Evolutionary conservation across 495 filamentous ascomycete species (phyloP), one percentile per base, ranked within the genome.

Genomic region (Aspergillus indologenus): DNA sequence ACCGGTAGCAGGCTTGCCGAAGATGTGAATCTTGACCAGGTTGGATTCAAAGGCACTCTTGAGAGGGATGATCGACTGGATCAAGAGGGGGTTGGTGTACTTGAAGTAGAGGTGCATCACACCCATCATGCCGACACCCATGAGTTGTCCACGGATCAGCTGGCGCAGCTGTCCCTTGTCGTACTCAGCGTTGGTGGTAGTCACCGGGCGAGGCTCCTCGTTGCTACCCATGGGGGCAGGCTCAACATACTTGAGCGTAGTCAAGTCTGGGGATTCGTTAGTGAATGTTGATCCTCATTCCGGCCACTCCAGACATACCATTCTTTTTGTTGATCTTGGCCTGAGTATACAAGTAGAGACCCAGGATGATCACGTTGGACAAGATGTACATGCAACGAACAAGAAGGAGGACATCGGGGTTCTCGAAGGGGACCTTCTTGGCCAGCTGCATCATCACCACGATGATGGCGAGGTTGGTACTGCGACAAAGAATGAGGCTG

Each of bases 21-120:
- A 87, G 45, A 98, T 54, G 75, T 97, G 89, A 69, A 98, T 93
- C 87, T 97, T 96, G 75, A 91, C 83, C 68, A 96, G 77, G 80
- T 96, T 98, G 74, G 87, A 79, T 80, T 98, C 94, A 76, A 98
- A 82, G 12, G 90, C 94, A 67, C 88, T 81, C 87, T 98, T 98
- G 70, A 98, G 81, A 29, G 94, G 94, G 71, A 98, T 93, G 82
- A 98, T 96, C 69, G 88, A 92, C 84, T 98, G 94, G 82, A 98
- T 95, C 69, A 98, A 78, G 42, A 98, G 89, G 34, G 94, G 94
- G 85, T 97, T 98, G 79, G 92, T 96, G 88, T 96, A 98, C 76
- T 96, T 90, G 80, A 98, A 87, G 86, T 98, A 98, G 64, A 97
- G 60, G 79, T 97, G 94, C 94, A 98, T 98, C 69, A 96, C 87